Evolutionary conservation across 768 basidiomycete species (phyloP), one percentile per base, ranked within the genome.

Genomic region (Gautieria morchelliformis): DNA sequence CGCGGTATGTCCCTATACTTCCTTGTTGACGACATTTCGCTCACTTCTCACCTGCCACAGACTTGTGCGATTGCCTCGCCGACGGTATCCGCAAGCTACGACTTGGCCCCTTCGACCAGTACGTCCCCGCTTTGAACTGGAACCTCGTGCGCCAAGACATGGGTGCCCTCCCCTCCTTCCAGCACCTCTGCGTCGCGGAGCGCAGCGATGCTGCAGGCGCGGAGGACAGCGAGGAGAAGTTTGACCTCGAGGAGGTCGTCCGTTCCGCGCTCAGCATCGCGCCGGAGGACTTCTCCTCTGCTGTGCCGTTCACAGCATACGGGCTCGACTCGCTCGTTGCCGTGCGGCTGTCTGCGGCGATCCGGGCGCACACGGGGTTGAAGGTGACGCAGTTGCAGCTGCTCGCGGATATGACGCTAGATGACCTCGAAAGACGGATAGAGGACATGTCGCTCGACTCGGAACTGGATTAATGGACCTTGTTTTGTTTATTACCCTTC

Each of bases 261-360:
- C 59, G 59, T 20, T 40, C 56, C 20, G 59, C 65, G 24, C 61
- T 73, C n/a, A 70, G 70, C 47, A 60, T 76, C 22, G 56, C 68
- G 1, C 58, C 58, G 19, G 64, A 68, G 19, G 73, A 75, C 35
- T 69, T 76, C 47, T 66, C 67, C 6, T 51, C 61, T 0, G 68
- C 74, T 12, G 67, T 73, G 6, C 74, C 75, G 1, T 64, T 77
- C 48, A 74, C 72, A 1, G 64, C 70, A 2, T 76, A 75, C 42
- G 75, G 75, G 9, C 63, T 75, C 17, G 75, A 76, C 59, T 76
- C 75, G 1, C 66, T 76, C 6, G 66, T 70, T 10, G 74, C 75
- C 14, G 69, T 69, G 5, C 66, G 67, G n/a, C 60, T 75, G 11
- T 70, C 74, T 4, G 66, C 65, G 52, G 65, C 66, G 1, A 66